Conservation (phyloP, 2,329 filamentous ascomycete species). For the Canariomyces notabilis region DNA sequence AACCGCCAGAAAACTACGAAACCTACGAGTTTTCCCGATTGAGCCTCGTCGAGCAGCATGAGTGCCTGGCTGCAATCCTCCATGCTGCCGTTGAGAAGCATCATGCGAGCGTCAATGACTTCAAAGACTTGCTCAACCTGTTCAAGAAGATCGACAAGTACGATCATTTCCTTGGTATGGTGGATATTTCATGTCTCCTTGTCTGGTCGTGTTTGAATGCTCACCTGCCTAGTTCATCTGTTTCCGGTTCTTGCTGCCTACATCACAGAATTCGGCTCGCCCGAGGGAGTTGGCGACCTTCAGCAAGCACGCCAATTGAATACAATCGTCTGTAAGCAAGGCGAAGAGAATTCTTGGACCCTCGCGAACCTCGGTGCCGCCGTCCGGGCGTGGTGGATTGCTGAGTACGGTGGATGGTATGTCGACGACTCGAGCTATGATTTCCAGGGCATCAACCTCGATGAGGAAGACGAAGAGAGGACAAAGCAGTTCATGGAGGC, state of each 20-base stretch:
- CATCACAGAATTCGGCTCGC: slow-evolving; percentile 72
- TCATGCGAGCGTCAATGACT: slow-evolving; percentile 66
- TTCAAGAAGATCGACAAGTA: slow-evolving; percentile 71
- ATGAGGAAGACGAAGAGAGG: slow-evolving; percentile 64
- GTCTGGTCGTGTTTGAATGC: slow-evolving; percentile 6
- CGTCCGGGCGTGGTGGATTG: slow-evolving; percentile 78
- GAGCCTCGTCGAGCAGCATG: slow-evolving; percentile 84
- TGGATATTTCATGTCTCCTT: too few species aligned
- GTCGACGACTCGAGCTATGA: slow-evolving; percentile 62
- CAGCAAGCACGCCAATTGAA: slow-evolving; percentile 68
- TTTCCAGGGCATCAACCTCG: slow-evolving; percentile 58
- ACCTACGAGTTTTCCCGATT: slow-evolving; percentile 74
- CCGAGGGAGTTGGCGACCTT: slow-evolving; percentile 63
- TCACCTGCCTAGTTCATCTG: slow-evolving; percentile 60
- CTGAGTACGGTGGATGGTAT: slow-evolving; percentile 89
- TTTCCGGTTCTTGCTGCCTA: slow-evolving; percentile 74
- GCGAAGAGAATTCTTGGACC: slow-evolving; percentile 66
- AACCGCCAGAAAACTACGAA: slow-evolving; percentile 61
- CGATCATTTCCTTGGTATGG: slow-evolving; percentile 55
- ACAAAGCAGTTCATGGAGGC: slow-evolving; percentile 70
- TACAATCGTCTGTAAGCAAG: slow-evolving; percentile 57
- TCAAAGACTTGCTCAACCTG: slow-evolving; percentile 62
- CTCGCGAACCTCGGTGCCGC: slow-evolving; percentile 74
- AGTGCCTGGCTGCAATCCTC: slow-evolving; percentile 76
- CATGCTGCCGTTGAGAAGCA: slow-evolving; percentile 72